These are phyloP conservation scores for Daldinia bambusicola DNA, from an alignment of 495 filamentous ascomycete species.

Conservation along the genomic window DNA sequence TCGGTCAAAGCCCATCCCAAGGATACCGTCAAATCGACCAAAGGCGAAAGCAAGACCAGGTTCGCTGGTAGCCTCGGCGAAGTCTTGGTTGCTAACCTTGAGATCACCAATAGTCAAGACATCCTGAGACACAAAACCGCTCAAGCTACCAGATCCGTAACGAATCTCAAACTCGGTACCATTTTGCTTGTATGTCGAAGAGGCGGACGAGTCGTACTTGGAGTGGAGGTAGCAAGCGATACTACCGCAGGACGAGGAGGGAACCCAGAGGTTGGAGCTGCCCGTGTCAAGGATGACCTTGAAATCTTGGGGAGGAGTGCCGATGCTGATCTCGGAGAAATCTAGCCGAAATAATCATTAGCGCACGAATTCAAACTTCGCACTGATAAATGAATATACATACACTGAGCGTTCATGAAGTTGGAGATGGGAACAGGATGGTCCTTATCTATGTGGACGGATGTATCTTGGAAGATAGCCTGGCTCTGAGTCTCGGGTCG, in stretches of 20 bases:
- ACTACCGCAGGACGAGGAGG: constrained; percentile 86
- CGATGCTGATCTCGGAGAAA: constrained; percentile 95
- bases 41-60: constrained; percentile 98
- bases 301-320: constrained; percentile 92
- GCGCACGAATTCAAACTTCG: constrained; percentile 5
- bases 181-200: constrained; percentile 93
- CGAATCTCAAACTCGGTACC: constrained; percentile 91
- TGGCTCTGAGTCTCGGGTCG: constrained; percentile 74
- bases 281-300: constrained; percentile 99
- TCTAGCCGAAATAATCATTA: constrained; percentile 65
- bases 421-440: constrained; percentile 93
- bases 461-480: constrained; percentile 80
- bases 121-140: constrained; percentile 93
- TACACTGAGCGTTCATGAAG: constrained; percentile 99
- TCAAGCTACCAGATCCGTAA: constrained; percentile 95
- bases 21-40: constrained; percentile 96
- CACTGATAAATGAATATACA: constrained; percentile 46
- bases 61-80: constrained; percentile 94
- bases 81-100: constrained; percentile 85
- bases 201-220: constrained; percentile 93
- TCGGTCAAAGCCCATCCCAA: constrained; percentile 92
- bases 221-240: constrained; percentile 98
- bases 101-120: constrained; percentile 87
- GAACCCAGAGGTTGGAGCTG: constrained; percentile 99
- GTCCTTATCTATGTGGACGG: constrained; percentile 70